These are phyloP conservation scores for Chiua virens DNA, from an alignment of 768 basidiomycete genomes.

Conservation along the genomic window DNA sequence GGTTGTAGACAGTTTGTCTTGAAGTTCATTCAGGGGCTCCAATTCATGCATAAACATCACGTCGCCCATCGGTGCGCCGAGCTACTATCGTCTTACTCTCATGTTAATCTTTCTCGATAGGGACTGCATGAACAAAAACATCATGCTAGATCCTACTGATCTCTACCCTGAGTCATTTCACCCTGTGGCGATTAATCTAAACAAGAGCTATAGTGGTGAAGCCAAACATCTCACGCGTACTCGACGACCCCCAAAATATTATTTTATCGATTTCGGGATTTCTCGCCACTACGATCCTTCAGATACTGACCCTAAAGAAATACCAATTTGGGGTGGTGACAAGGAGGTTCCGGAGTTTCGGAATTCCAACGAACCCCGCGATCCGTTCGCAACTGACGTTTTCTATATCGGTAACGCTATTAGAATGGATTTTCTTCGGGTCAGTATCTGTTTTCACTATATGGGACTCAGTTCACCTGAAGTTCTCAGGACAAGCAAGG, in stretches of 20 bases:
- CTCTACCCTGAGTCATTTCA: slow-evolving; percentile 32
- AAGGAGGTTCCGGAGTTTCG: slow-evolving; percentile 41
- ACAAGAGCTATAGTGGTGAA: slow-evolving; percentile 15
- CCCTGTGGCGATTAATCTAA: slow-evolving; percentile 11
- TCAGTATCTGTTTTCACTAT: slow-evolving; percentile 7
- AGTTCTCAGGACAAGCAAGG: neutral
- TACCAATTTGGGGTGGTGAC: slow-evolving; percentile 41
- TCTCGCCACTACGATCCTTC: slow-evolving; percentile 32
- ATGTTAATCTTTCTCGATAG: slow-evolving; percentile 9
- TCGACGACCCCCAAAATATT: slow-evolving; percentile 17
- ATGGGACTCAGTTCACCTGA: no score
- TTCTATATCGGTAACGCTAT: slow-evolving; percentile 44
- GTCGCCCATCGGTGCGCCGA: slow-evolving; percentile 14
- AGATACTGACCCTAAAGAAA: slow-evolving; percentile 26
- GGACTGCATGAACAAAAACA: slow-evolving; percentile 29
- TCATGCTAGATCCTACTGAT: slow-evolving; percentile 31
- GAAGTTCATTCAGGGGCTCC: slow-evolving; percentile 16
- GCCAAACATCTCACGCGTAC: slow-evolving; percentile 33
- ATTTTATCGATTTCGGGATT: slow-evolving; percentile 34
- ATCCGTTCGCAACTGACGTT: slow-evolving; percentile 46
- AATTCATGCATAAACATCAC: slow-evolving; percentile 26
- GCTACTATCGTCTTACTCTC: no score
- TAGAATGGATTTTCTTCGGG: slow-evolving; percentile 31
- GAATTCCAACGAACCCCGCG: slow-evolving; percentile 16
- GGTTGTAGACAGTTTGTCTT: neutral